Conservation (phyloP, 768 basidiomycete genomes). For the Hydnomerulius pinastri region DNA sequence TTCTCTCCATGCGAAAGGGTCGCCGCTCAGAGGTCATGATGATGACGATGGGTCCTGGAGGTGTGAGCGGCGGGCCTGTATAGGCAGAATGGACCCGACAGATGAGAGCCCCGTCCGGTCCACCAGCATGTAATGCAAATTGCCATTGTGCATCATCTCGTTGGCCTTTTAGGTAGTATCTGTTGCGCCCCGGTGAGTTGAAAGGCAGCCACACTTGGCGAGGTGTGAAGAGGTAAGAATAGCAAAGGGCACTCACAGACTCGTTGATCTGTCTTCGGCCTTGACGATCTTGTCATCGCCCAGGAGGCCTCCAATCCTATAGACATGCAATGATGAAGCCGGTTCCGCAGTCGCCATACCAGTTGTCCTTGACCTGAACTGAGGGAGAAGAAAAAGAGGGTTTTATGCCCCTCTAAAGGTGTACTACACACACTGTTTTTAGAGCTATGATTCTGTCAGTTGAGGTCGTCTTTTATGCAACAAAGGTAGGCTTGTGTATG, state of each 20-base stretch:
- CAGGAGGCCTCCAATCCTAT: constrained; percentile 24
- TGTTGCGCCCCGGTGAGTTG: constrained; percentile 1
- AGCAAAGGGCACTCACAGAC: constrained; percentile 13
- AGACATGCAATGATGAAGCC: constrained; percentile 25
- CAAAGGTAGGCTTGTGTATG: neutral
- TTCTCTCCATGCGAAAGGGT: constrained; percentile 11
- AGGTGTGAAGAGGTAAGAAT: neutral
- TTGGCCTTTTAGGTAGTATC: constrained; percentile 24
- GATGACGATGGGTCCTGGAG: constrained; percentile 10
- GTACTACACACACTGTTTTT: neutral
- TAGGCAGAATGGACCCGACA: constrained; percentile 25
- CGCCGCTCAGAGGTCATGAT: constrained; percentile 15
- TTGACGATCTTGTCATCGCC: constrained; percentile 26
- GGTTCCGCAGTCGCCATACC: constrained; percentile 7
- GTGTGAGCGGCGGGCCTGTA: constrained; percentile 12
- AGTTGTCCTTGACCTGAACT: neutral
- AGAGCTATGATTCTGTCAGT: neutral
- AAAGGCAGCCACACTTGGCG: neutral
- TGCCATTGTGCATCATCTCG: constrained; percentile 21
- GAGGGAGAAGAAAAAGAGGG: neutral
- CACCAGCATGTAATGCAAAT: constrained; percentile 17
- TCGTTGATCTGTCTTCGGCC: constrained; percentile 24
- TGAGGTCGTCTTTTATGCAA: neutral
- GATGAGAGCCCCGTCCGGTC: constrained; percentile 18
- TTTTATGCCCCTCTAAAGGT: neutral